A percentile compares a stretch with the other conserved stretches of the same genome.
Conservation (phyloP, 2,329 filamentous ascomycete species). For the Colletotrichum lupini region DNA sequence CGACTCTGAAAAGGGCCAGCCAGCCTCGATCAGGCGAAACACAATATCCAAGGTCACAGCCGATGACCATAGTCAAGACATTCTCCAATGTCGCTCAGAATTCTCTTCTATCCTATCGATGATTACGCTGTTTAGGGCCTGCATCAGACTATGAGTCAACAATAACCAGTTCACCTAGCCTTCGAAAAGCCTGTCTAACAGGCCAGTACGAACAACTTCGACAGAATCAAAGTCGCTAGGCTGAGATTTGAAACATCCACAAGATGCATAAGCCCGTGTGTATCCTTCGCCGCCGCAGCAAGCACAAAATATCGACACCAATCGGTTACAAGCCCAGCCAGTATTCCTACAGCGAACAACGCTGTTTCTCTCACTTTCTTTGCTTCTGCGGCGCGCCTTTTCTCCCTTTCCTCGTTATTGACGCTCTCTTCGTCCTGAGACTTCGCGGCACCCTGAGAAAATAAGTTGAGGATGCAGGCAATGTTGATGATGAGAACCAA, state of each 20-base stretch:
- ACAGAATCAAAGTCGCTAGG: background rate
- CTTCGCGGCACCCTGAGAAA: background rate
- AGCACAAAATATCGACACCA: constrained; percentile 7
- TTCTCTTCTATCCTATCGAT: too few species aligned
- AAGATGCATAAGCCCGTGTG: background rate
- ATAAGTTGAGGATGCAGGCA: too few species aligned
- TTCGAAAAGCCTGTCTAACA: background rate
- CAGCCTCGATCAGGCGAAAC: too few species aligned
- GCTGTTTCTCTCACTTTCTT: background rate
- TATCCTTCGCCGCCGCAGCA: background rate
- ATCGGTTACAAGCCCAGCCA: background rate
- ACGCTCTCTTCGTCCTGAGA: background rate
- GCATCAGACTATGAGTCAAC: too few species aligned
- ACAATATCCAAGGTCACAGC: too few species aligned
- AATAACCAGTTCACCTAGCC: too few species aligned
- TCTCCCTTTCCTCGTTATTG: background rate
- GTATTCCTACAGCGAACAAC: background rate
- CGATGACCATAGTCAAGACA: too few species aligned
- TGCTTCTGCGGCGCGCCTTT: background rate
- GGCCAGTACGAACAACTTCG: background rate
- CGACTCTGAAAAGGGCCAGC: too few species aligned
- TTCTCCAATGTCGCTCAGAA: too few species aligned
- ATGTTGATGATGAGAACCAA: background rate
- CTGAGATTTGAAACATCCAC: background rate
- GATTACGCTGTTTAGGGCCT: too few species aligned